A percentile compares a stretch with the other conserved stretches of the same genome.
Conservation (phyloP, 768 basidiomycete genomes). For the Lactarius indigo region DNA sequence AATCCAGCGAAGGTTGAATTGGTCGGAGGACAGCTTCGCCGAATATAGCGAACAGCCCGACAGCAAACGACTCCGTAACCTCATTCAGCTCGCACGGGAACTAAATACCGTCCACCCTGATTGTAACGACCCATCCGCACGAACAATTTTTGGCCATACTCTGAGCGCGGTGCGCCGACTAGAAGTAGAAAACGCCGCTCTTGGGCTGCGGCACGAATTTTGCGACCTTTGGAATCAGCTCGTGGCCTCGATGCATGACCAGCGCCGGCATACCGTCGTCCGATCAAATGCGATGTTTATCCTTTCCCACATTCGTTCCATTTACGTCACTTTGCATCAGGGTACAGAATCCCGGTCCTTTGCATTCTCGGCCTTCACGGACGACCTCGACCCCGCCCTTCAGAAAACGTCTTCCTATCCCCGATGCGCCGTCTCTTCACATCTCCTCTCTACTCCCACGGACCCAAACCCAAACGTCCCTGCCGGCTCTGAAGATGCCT, state of each 20-base stretch:
- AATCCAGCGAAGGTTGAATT: background rate
- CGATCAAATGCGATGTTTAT: background rate
- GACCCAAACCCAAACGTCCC: background rate
- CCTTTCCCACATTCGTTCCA: background rate
- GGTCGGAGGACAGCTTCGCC: background rate
- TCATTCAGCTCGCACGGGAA: background rate
- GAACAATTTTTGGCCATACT: background rate
- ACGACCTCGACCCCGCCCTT: background rate
- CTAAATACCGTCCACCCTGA: background rate
- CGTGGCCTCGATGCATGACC: background rate
- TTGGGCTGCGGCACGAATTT: background rate
- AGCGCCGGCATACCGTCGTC: background rate
- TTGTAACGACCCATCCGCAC: background rate
- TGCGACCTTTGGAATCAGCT: constrained; percentile 1
- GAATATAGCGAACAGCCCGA: background rate
- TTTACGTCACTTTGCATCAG: background rate
- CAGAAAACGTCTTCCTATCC: background rate
- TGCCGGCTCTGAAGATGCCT: background rate
- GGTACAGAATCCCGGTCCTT: background rate
- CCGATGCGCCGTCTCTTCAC: background rate
- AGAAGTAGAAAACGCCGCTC: background rate
- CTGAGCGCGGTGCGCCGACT: background rate
- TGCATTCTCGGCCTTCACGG: background rate
- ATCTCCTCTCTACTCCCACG: background rate
- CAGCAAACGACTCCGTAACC: background rate